A percentile compares a stretch with the other conserved stretches of the same genome.
These are phyloP conservation scores for Pseudovirgaria hyperparasitica DNA, from an alignment of 2,329 filamentous ascomycete species.

Conservation along the genomic window DNA sequence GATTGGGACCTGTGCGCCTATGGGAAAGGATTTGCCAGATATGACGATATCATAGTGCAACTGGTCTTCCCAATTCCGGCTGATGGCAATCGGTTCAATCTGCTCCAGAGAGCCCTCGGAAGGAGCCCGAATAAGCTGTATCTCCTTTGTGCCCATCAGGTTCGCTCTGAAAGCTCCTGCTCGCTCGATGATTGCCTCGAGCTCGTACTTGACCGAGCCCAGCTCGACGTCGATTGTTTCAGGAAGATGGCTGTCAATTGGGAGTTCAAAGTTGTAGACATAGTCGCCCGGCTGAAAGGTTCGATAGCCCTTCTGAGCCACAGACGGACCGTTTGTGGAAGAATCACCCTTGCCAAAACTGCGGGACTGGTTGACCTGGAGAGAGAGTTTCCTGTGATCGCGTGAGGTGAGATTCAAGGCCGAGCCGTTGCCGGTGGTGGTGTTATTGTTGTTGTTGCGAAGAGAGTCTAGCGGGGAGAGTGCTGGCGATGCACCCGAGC, in stretches of 20 bases:
- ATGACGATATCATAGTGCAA: constrained; percentile 94
- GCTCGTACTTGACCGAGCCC: constrained; percentile 75
- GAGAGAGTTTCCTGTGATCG: constrained; percentile 56
- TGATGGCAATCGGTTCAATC: constrained; percentile 87
- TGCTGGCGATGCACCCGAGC: constrained; percentile 12
- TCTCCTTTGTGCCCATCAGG: constrained; percentile 67
- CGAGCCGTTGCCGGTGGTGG: constrained; percentile 33
- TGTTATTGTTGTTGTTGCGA: too few relatives aligned
- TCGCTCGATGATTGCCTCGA: constrained; percentile 74
- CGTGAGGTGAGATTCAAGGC: constrained; percentile 31
- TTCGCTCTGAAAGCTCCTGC: constrained; percentile 86
- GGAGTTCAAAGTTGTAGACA: constrained; percentile 69
- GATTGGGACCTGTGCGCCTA: constrained; percentile 79
- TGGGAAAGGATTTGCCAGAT: constrained; percentile 85
- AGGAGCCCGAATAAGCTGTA: constrained; percentile 72
- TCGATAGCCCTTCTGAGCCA: constrained; percentile 71
- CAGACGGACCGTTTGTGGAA: constrained; percentile 38
- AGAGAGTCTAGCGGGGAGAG: constrained; percentile 22
- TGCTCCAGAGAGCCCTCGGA: constrained; percentile 81
- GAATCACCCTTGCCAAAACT: constrained; percentile 75
- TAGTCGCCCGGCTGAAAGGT: constrained; percentile 69
- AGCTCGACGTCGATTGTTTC: constrained; percentile 83
- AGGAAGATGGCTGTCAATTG: constrained; percentile 62
- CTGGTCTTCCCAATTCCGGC: constrained; percentile 87
- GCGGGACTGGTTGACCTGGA: constrained; percentile 69